Evolutionary conservation across 1,284 basidiomycete species (phyloP).

Genomic region (Apiotrichum siamense): DNA sequence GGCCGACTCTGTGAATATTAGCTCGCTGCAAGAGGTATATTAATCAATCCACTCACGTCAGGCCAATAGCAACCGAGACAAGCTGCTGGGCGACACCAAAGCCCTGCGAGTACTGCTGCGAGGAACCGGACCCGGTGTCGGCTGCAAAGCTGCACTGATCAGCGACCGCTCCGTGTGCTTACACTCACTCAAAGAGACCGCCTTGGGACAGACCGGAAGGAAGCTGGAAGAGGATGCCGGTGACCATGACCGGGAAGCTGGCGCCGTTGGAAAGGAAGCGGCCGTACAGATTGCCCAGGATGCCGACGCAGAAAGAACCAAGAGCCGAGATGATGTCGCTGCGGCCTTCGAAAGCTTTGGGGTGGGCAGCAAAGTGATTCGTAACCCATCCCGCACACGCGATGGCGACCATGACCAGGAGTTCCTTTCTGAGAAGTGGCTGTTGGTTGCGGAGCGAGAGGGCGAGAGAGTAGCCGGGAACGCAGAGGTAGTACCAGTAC

Average conservation of each 20-base stretch:
- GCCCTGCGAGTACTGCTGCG: slow-evolving; percentile 49
- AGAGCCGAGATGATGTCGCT: slow-evolving; percentile 68
- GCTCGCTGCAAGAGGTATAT: slow-evolving; percentile 41
- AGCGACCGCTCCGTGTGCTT: not conserved
- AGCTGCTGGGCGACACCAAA: slow-evolving; percentile 48
- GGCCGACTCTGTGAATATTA: slow-evolving; percentile 59
- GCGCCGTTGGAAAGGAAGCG: slow-evolving; percentile 52
- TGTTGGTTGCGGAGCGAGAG: slow-evolving; percentile 73
- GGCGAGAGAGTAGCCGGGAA: slow-evolving; percentile 68
- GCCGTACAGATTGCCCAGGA: slow-evolving; percentile 76
- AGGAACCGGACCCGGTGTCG: slow-evolving; percentile 2
- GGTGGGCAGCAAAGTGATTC: slow-evolving; percentile 67
- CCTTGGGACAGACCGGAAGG: slow-evolving; percentile 61
- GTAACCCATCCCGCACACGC: slow-evolving; percentile 68
- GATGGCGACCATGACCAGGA: slow-evolving; percentile 61
- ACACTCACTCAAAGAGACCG: slow-evolving; percentile 33
- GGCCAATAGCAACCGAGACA: slow-evolving; percentile 50
- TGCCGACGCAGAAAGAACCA: slow-evolving; percentile 73
- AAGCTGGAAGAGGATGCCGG: slow-evolving; percentile 78
- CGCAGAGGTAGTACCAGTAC: slow-evolving; percentile 63
- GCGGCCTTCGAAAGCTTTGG: slow-evolving; percentile 61
- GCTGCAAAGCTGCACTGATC: not conserved
- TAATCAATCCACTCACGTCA: slow-evolving; percentile 46
- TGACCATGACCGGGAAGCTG: slow-evolving; percentile 49
- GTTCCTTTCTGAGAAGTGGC: slow-evolving; percentile 63